Evolutionary conservation across 257 asterid genomes (phyloP).

Genomic region (Solanum arcanum): DNA sequence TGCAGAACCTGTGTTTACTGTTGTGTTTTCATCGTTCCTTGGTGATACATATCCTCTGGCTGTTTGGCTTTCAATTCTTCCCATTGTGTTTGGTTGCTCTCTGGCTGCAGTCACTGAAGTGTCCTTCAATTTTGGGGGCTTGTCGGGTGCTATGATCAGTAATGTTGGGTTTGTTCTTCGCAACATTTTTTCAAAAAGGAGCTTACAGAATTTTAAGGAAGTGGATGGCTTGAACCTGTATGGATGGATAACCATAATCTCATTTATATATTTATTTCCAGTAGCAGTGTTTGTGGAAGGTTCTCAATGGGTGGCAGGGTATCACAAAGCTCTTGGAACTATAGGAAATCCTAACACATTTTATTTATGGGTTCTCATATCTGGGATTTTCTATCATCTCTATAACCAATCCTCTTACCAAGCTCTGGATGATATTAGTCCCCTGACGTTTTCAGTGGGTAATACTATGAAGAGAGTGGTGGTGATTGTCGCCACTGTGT

Average conservation of each 20-base stretch:
- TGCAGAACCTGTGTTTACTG: conserved; percentile 93
- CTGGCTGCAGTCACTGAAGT: conserved; percentile 95
- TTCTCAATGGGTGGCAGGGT: conserved; percentile 89
- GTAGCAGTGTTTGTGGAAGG: conserved; percentile 90
- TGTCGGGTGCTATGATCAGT: conserved; percentile 86
- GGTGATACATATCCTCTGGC: conserved; percentile 70
- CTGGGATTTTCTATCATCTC: conserved; percentile 81
- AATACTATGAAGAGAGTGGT: conserved; percentile 97
- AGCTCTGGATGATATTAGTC: conserved; percentile 93
- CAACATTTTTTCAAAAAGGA: conserved; percentile 78
- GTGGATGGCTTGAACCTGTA: conserved; percentile 90
- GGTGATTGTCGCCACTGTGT: conserved; percentile 73
- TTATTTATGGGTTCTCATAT: conserved; percentile 73
- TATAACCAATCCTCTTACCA: conserved; percentile 91
- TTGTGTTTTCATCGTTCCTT: conserved; percentile 64
- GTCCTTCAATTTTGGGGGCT: conserved; percentile 73
- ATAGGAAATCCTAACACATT: conserved; percentile 51
- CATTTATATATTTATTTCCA: conserved; percentile 68
- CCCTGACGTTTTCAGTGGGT: conserved; percentile 83
- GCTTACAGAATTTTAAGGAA: conserved; percentile 74
- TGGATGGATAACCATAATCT: conserved; percentile 72
- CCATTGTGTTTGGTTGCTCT: conserved; percentile 94
- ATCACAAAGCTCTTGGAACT: conserved; percentile 54
- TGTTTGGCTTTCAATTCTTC: conserved; percentile 87
- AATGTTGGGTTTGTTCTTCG: conserved; percentile 86